Conservation (phyloP, 495 filamentous ascomycete species). For the Patellaria atrata region DNA sequence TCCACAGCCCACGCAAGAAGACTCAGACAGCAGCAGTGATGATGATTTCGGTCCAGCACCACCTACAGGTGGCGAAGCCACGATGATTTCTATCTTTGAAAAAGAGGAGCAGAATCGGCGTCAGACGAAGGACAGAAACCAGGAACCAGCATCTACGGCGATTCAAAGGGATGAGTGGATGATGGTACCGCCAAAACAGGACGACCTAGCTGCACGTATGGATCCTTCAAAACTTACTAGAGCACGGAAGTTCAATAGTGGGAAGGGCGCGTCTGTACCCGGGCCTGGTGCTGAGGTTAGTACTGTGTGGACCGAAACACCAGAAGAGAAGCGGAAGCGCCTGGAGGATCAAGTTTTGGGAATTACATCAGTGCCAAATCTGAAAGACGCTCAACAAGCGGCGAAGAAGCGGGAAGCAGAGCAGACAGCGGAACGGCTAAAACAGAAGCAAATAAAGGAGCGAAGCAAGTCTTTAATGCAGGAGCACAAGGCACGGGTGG, state of each 20-base stretch:
- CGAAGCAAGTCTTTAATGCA: slow-evolving; percentile 51
- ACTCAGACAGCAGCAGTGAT: slow-evolving; percentile 31
- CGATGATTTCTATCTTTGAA: too few species aligned
- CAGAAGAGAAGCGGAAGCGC: slow-evolving; percentile 69
- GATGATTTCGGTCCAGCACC: slow-evolving; percentile 74
- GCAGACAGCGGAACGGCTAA: slow-evolving; percentile 38
- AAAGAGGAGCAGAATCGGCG: background rate
- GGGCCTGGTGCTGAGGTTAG: slow-evolving; percentile 30
- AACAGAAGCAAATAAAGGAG: slow-evolving; percentile 46
- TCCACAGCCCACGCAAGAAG: slow-evolving; percentile 11
- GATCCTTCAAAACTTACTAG: slow-evolving; percentile 79
- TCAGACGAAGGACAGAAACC: background rate
- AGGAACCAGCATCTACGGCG: slow-evolving; percentile 6
- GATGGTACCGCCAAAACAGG: slow-evolving; percentile 62
- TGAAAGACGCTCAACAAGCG: slow-evolving; percentile 14
- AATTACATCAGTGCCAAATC: slow-evolving; percentile 30
- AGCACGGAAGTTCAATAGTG: slow-evolving; percentile 70
- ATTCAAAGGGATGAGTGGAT: slow-evolving; percentile 80
- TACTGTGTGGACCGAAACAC: slow-evolving; percentile 81
- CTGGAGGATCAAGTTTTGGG: slow-evolving; percentile 80
- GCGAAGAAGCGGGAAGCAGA: slow-evolving; percentile 23
- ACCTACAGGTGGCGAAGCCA: slow-evolving; percentile 37
- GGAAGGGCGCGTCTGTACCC: slow-evolving; percentile 40
- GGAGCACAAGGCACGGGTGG: slow-evolving; percentile 35
- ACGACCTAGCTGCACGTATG: slow-evolving; percentile 47